Evolutionary conservation across 2,329 filamentous ascomycete genomes (phyloP), one percentile per base, ranked within the genome.

Genomic region (Amesomyces nigricolor): DNA sequence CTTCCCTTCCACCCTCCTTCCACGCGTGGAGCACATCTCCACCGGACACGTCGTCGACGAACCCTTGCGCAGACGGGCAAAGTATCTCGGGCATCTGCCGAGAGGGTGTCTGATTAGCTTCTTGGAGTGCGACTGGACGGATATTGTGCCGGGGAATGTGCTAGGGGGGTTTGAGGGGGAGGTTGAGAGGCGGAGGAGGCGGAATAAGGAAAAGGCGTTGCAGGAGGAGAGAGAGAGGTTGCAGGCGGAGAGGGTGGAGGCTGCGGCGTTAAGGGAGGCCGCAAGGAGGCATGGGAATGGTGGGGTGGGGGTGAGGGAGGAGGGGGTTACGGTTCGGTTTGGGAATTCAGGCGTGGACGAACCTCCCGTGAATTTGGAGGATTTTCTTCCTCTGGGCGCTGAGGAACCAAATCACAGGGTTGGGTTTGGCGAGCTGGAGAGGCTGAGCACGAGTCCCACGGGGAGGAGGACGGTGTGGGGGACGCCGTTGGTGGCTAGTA

Each of bases 51-150:
- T 90, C 5, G 83, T 96, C 5, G 91, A 96, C 62, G 91, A 96
- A 65, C 85, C 86, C 14, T 71, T 96, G 51, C 83, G 91, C 46
- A 91, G 88, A 67, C 82, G 90, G 32, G 85, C 89, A 53, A 95
- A 94, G 68, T 96, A 96, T 62, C 79, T 96, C 3, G 83, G 83
- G 0, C 91, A 96, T 70, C 78, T 96, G 5, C 91, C 91, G 0
- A 85, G 88, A 49, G 91, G 91, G n/a, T 96, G 91, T 68, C 87
- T 95, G 62, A 88, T 96, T 42, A 90, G 80, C 62, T 96, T 96
- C 65, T 71, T 96, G 1, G 91, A 96, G 71, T 96, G 91, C 66
- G 91, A 96, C 69, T 96, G 91, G 91, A 91, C 89, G 3, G 91
- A 95, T 62, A 88, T 94, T 38, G 88, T 96, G 3, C 78, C 84